A percentile compares a stretch with the other conserved stretches of the same genome.
phyloP scores from a whole-genome alignment of 2,329 filamentous ascomycete genomes.

The Colletotrichum somersetense region DNA sequence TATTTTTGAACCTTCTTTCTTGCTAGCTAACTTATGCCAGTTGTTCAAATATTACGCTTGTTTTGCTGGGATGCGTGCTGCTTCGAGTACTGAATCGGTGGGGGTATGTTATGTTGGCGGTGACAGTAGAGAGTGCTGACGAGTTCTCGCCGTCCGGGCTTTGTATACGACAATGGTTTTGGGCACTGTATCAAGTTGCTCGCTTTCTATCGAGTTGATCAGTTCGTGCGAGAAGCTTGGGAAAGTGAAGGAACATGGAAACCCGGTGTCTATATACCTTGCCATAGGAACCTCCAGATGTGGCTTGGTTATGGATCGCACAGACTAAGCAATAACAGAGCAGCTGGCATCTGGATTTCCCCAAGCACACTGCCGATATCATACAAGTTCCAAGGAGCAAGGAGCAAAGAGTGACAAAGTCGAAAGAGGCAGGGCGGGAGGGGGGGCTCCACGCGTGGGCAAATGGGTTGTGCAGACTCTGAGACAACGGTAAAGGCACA shows the following conservation, averaged over 20 bases:
- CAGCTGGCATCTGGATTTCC: conserved; percentile 17
- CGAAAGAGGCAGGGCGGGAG: conserved; percentile 42
- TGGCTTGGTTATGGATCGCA: conserved; percentile 48
- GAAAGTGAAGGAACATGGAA: conserved; percentile 49
- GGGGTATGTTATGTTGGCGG: background rate
- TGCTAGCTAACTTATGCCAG: background rate
- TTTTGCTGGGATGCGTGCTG: background rate
- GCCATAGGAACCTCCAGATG: conserved; percentile 43
- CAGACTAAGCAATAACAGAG: conserved; percentile 38
- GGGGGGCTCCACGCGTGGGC: conserved; percentile 46
- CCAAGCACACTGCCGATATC: conserved; percentile 31
- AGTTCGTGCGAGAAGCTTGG: conserved; percentile 38
- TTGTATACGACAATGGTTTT: background rate
- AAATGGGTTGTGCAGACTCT: conserved; percentile 57
- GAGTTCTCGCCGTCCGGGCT: background rate
- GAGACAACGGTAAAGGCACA: conserved; percentile 57
- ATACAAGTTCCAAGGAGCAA: conserved; percentile 27
- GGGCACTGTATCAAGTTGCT: background rate
- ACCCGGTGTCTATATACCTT: conserved; percentile 55
- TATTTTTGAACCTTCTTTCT: background rate
- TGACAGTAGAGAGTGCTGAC: background rate
- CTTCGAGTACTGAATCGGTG: background rate
- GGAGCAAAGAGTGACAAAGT: conserved; percentile 43
- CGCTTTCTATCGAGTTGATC: conserved; percentile 2
- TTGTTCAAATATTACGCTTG: background rate